Evolutionary conservation across 495 filamentous ascomycete species (phyloP), one percentile per base, ranked within the genome.

Genomic region (Xylaria flabelliformis): DNA sequence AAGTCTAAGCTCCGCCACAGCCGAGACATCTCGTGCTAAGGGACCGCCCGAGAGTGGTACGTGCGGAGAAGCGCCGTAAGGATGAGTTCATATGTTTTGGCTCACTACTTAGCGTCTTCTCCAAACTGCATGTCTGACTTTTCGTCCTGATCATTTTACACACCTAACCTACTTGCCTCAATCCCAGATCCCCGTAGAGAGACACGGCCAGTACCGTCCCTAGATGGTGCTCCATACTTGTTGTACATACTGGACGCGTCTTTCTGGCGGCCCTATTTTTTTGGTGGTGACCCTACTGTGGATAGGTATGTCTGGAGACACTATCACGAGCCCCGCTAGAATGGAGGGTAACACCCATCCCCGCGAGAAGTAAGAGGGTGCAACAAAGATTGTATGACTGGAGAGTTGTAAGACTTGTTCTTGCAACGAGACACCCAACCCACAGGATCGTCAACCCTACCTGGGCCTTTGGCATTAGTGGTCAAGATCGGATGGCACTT

Each of bases 371-470:
- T 12, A 51, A 36, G 21, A 46, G 29, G 46, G 44, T 13, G n/a
- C 32, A 17, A 39, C 17, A 29, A 24, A 17, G 13, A 46, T 53
- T 51, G 64, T 53, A 36, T 19, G 21, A 51, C 46, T 17, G 19
- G 24, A 13, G 64, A 19, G 3, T 13, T 67, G 46, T 32, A 15
- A 51, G 48, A 65, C 2, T 65, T 29, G 26, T 46, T 36, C 19
- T 34, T 51, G 9, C 32, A 44, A 32, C 64, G 56, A 44, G n/a
- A 67, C 65, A 50, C 65, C 65, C 65, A 67, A 67, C 65, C 65
- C 65, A 67, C 13, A 36, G 65, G 65, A 67, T 56, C 75, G 78
- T 19, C 72, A 63, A 42, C 32, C 61, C 9, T 42, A 64, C 36
- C 26, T 29, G 13, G 21, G 21, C 4, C 17, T 39, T 61, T 19